Percentiles rank a stretch among this genome's conserved stretches.
Conservation (phyloP, 140 eudicot species). For the Bidens hawaiensis region DNA sequence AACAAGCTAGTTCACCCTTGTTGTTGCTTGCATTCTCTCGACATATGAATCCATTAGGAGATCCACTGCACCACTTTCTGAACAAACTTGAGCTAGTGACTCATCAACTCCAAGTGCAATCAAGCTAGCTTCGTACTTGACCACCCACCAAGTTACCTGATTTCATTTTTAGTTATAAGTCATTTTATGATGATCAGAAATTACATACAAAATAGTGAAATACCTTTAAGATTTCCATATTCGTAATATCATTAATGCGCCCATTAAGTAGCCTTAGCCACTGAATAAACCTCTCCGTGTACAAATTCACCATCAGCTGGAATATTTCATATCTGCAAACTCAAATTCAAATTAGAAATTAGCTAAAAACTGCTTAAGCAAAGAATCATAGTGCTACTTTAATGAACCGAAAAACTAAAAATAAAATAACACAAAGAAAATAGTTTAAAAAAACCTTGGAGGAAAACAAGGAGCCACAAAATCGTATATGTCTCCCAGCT, state of each 20-base stretch:
- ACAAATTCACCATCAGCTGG: conserved; percentile 96
- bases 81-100: conserved; percentile 95
- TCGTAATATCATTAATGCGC: conserved; percentile 73
- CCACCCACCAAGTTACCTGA: conserved; percentile 98
- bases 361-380: background rate
- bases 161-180: background rate
- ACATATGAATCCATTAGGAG: too few relatives aligned
- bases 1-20: conserved; percentile 54
- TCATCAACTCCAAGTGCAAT: too few relatives aligned
- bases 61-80: conserved; percentile 99
- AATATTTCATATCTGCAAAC: conserved; percentile 83
- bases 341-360: conserved; percentile 9
- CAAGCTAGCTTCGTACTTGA: conserved; percentile 85
- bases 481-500: conserved; percentile 89
- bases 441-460: conserved; percentile 52
- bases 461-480: conserved; percentile 97
- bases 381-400: background rate
- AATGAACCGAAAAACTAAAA: background rate
- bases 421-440: conserved; percentile 2
- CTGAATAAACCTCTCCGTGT: conserved; percentile 93
- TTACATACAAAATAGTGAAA: too few relatives aligned
- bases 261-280: conserved; percentile 92
- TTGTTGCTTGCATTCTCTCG: conserved; percentile 98
- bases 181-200: background rate
- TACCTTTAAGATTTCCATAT: conserved; percentile 91